Evolutionary conservation across 176 grass and related monocot genomes (phyloP), one percentile per base, ranked within the genome.

Genomic region (Aegilops sharonensis): DNA sequence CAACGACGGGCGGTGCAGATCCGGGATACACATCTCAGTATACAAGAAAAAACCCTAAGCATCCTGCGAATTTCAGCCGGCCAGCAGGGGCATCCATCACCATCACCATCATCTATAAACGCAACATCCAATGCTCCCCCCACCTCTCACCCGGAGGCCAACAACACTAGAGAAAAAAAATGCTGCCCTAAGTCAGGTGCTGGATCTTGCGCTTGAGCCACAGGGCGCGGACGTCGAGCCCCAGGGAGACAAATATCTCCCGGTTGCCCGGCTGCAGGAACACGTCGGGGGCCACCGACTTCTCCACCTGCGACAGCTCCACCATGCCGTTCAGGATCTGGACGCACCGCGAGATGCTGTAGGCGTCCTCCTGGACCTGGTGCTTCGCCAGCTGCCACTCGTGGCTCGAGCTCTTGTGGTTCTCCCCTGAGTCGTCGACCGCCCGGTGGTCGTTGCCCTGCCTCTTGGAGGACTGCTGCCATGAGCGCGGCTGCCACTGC

Each of bases 151-250:
- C 62, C 11, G 80, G 4, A 66, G 48, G 27, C 70, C 39, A 8
- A 0, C 43, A 82, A 70, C 50, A 59, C 35, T 52, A 81, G 32
- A 64, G 75, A 59, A 45, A 64, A 42, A 45, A 62, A 17, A 18
- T 2, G 17, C 50, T 47, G 72, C 31, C 78, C 42, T 84, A 86
- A 17, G 76, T 77, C 74, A 93, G 94, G 64, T 93, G 59, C 72
- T 90, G 89, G 75, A 95, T 89, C 85, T 95, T 93, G 84, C 94
- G 86, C 83, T 90, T 93, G 37, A 95, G 59, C 94, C 94, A 95
- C 65, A 95, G n/a, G 32, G 89, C 72, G 14, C 94, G 91, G 18
- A 95, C 91, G 1, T 95, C 94, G 8, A 67, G 70, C 3, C 78
- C 72, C 6, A 95, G 86, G 2, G 94, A 95, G 34, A 93, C 29